A percentile compares a stretch with the other conserved stretches of the same genome.
Evolutionary conservation across 257 asterid species (phyloP).

Genomic region (Petunia secreta): DNA sequence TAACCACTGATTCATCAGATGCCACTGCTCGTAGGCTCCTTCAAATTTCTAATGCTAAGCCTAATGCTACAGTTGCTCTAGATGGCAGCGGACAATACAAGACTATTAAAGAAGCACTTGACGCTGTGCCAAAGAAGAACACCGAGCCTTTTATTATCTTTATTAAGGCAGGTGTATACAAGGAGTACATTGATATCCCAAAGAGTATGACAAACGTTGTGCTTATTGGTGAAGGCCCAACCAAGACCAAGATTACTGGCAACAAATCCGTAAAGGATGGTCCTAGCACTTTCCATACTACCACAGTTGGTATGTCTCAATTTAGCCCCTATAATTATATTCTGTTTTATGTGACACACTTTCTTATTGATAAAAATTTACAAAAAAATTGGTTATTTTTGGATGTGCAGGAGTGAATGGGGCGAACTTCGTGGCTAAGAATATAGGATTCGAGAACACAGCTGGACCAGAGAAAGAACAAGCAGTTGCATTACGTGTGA

Average conservation of each 20-base stretch:
- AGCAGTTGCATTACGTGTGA: conserved; percentile 66
- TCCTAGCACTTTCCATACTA: conserved; percentile 47
- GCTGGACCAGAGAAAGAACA: conserved; percentile 58
- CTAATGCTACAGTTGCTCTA: conserved; percentile 56
- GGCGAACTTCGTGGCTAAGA: conserved; percentile 46
- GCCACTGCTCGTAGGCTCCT: conserved; percentile 40
- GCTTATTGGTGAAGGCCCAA: conserved; percentile 69
- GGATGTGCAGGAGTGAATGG: conserved; percentile 37
- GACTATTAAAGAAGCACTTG: conserved; percentile 55
- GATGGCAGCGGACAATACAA: conserved; percentile 68
- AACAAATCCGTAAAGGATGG: conserved; percentile 48
- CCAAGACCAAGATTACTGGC: conserved; percentile 57
- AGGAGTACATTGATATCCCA: conserved; percentile 49
- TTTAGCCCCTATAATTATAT: not conserved
- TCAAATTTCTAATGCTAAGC: conserved; percentile 31
- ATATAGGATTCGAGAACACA: conserved; percentile 64
- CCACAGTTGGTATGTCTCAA: conserved; percentile 42
- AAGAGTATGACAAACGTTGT: conserved; percentile 45
- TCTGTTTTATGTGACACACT: not conserved
- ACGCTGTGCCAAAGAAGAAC: conserved; percentile 40
- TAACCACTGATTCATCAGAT: conserved; percentile 27
- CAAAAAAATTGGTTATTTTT: not conserved
- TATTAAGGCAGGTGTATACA: conserved; percentile 65
- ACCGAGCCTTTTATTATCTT: conserved; percentile 38
- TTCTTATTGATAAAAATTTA: not conserved